Evolutionary conservation across 192 early-diverging fungal genomes (phyloP).

Genomic region (Phycomyces nitens): DNA sequence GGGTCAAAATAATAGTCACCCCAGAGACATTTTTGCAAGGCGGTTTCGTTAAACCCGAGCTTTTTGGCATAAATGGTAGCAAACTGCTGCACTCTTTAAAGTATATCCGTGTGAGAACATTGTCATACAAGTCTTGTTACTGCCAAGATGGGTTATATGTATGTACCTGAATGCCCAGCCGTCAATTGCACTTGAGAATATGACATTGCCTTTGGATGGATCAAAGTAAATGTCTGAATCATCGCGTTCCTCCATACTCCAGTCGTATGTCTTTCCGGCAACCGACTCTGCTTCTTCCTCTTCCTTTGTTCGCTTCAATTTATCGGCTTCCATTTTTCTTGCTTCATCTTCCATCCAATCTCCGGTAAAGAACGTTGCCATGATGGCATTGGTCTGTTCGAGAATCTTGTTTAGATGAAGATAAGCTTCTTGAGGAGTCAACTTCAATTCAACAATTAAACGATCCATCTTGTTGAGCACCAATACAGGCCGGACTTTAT

Average conservation of each 20-base stretch:
- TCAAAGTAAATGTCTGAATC: constrained; percentile 95
- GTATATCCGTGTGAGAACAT: not conserved
- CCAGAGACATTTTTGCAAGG: constrained; percentile 87
- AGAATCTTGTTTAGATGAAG: constrained; percentile 89
- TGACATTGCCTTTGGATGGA: constrained; percentile 92
- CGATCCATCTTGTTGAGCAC: constrained; percentile 99
- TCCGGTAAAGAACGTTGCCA: constrained; percentile 92
- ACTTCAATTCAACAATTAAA: constrained; percentile 88
- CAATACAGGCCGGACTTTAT: constrained; percentile 87
- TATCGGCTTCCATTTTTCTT: constrained; percentile 48
- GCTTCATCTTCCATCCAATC: constrained; percentile 80
- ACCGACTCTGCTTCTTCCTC: constrained; percentile 44
- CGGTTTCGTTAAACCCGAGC: constrained; percentile 74
- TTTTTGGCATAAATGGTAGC: constrained; percentile 87
- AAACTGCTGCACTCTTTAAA: constrained; percentile 80
- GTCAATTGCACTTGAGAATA: constrained; percentile 94
- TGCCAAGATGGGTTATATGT: not conserved
- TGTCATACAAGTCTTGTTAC: not conserved
- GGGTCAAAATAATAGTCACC: constrained; percentile 97
- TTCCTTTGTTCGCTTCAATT: constrained; percentile 9
- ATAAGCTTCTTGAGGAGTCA: constrained; percentile 91
- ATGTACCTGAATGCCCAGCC: constrained; percentile 93
- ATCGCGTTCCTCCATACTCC: constrained; percentile 86
- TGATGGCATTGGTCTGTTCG: constrained; percentile 95
- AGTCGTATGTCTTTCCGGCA: constrained; percentile 56